Evolutionary conservation across 1,139 yeast species (phyloP).

Genomic region (Candida sojae): DNA sequence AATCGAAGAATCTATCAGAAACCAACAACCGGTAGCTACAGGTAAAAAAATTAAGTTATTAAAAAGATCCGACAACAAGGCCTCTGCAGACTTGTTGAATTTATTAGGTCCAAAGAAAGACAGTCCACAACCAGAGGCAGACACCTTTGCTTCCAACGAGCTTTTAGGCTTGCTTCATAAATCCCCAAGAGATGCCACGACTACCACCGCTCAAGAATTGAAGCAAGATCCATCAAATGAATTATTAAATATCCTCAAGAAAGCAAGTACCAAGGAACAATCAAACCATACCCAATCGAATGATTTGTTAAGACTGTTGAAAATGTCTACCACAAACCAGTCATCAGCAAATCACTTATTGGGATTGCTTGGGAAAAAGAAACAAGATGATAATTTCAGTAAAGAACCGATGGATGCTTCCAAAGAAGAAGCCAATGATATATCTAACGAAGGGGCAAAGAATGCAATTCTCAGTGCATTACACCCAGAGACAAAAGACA

Average conservation of each 20-base stretch:
- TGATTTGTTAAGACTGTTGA: slow-evolving; percentile 26
- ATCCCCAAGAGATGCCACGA: not conserved
- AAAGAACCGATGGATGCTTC: too few species aligned
- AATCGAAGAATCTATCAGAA: slow-evolving; percentile 25
- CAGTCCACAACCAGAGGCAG: not conserved
- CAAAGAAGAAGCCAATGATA: not conserved
- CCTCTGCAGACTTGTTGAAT: slow-evolving; percentile 14
- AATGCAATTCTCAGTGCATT: not conserved
- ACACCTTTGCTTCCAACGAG: slow-evolving; percentile 6
- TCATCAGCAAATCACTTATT: slow-evolving; percentile 16
- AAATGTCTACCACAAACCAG: slow-evolving; percentile 14
- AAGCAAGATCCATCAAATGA: slow-evolving; percentile 5
- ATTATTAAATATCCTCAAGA: slow-evolving; percentile 7
- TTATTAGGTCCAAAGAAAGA: slow-evolving; percentile 13
- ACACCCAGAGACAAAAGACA: slow-evolving; percentile 1
- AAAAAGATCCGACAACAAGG: slow-evolving; percentile 24
- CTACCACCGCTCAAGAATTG: not conserved
- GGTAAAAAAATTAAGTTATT: slow-evolving; percentile 35
- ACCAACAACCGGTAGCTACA: slow-evolving; percentile 15
- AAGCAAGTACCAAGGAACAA: not conserved
- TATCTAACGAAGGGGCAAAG: not conserved
- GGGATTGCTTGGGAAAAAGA: slow-evolving; percentile 17
- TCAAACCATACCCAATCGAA: slow-evolving; percentile 10
- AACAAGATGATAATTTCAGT: not conserved
- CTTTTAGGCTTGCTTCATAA: slow-evolving; percentile 10